A percentile compares a stretch with the other conserved stretches of the same genome.
These are phyloP conservation scores for Torrubiella hemipterigena DNA, from an alignment of 2,329 filamentous ascomycete genomes.

Conservation along the genomic window DNA sequence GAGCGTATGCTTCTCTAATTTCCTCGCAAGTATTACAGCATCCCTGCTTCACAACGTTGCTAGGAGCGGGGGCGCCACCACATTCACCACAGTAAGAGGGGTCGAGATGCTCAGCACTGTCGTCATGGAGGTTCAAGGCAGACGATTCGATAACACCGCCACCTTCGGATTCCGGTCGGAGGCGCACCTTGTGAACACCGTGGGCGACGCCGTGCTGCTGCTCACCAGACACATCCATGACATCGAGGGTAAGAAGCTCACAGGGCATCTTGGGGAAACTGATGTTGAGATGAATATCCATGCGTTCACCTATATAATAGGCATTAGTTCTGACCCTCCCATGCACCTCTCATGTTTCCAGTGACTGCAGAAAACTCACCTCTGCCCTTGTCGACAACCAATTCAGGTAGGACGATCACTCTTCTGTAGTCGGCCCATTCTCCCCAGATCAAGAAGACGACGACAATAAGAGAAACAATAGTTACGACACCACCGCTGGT, in stretches of 20 bases:
- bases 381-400: constrained; percentile 94
- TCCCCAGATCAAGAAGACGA: constrained; percentile 81
- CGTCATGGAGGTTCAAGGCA: constrained; percentile 52
- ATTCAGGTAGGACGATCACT: constrained; percentile 76
- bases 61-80: constrained; percentile 70
- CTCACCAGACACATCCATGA: constrained; percentile 98
- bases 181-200: constrained; percentile 81
- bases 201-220: constrained; percentile 91
- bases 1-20: constrained; percentile 86
- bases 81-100: constrained; percentile 89
- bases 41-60: constrained; percentile 61
- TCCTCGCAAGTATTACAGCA: constrained; percentile 98
- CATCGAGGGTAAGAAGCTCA: constrained; percentile 89
- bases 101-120: constrained; percentile 66
- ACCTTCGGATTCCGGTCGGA: constrained; percentile 61
- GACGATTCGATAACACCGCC: constrained; percentile 62
- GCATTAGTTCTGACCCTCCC: constrained; percentile 12
- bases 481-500: constrained; percentile 94
- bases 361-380: constrained; percentile 42
- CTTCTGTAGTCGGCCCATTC: constrained; percentile 93
- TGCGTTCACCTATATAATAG: constrained; percentile 63
- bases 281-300: constrained; percentile 98
- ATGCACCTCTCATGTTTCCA: neutral
- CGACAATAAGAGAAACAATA: constrained; percentile 76
- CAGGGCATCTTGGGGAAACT: constrained; percentile 91